Evolutionary conservation across 2,329 filamentous ascomycete genomes (phyloP), one percentile per base, ranked within the genome.

Genomic region (Aspergillus clavatus): DNA sequence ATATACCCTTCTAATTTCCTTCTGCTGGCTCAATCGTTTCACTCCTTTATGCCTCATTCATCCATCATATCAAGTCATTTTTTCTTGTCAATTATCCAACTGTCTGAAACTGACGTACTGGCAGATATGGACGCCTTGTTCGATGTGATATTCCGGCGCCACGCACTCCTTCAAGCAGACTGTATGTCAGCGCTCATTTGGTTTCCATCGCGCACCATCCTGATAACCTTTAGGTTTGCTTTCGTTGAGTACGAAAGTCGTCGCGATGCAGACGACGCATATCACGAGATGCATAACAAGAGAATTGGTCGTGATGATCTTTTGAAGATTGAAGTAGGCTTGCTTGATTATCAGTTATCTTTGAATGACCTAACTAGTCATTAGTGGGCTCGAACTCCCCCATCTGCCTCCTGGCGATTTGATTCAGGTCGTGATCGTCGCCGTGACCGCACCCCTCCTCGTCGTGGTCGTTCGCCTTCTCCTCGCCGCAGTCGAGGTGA

Each of bases 271-370:
- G 93, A 98, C 70, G 93, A 98, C 74, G 93, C 93, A 38, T 98
- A 98, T 69, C 89, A 98, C 70, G 93, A 98, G 75, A 98, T 98
- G 93, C 93, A 98, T 68, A 97, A 97, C 78, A 96, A 96, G 82
- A 89, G 91, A 57, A 89, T 98, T 59, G 90, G 89, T 38, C 86
- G 91, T 52, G 93, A 98, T 66, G 93, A 98, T 63, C 75, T 95
- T 48, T 69, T 98, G 74, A 98, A 98, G 77, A 97, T 98, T 56
- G 93, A 98, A 81, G 93, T 95, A 73, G 57, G 80, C 48, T n/a
- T n/a, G 33, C 12, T 40, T 27, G 24, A 37, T 41, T 18, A 12
- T 22, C 33, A 16, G 16, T 45, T 37, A 29, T 23, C 23, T n/a
- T 29, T 23, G 37, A 23, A 33, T 27, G 27, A 23, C 31, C 53